phyloP scores from a whole-genome alignment of 179 eudicot species.

The Beta lomatogona region DNA sequence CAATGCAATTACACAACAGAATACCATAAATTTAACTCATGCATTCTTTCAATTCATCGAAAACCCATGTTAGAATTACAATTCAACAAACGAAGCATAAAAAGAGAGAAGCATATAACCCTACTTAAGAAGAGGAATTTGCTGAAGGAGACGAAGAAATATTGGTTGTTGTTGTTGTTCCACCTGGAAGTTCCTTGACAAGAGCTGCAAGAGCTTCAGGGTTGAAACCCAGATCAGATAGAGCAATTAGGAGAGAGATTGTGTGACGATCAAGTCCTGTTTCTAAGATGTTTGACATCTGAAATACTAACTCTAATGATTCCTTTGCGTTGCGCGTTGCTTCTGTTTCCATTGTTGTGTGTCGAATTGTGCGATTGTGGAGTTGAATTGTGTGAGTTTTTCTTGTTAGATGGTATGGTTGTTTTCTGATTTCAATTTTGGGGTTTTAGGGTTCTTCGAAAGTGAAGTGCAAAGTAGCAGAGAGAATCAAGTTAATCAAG shows the following conservation, averaged over 20 bases:
- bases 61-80: neutral
- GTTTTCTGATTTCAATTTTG: neutral
- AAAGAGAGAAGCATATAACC: neutral
- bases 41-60: neutral
- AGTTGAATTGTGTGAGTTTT: neutral
- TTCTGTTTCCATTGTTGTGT: constrained; percentile 51
- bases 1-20: neutral
- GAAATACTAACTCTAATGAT: constrained; percentile 63
- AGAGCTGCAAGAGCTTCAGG: constrained; percentile 78
- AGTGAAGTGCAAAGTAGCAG: neutral
- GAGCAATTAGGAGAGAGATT: constrained; percentile 64
- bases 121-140: neutral
- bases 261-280: constrained; percentile 82
- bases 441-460: neutral
- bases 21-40: neutral
- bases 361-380: neutral
- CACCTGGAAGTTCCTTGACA: constrained; percentile 56
- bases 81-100: neutral
- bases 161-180: neutral
- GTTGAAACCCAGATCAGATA: constrained; percentile 69
- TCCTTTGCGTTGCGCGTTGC: constrained; percentile 61
- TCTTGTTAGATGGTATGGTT: neutral
- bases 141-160: neutral
- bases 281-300: constrained; percentile 74
- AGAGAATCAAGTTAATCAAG: too few relatives aligned